phyloP scores from a whole-genome alignment of 2,329 filamentous ascomycete genomes.

The Penicillium sp. region DNA sequence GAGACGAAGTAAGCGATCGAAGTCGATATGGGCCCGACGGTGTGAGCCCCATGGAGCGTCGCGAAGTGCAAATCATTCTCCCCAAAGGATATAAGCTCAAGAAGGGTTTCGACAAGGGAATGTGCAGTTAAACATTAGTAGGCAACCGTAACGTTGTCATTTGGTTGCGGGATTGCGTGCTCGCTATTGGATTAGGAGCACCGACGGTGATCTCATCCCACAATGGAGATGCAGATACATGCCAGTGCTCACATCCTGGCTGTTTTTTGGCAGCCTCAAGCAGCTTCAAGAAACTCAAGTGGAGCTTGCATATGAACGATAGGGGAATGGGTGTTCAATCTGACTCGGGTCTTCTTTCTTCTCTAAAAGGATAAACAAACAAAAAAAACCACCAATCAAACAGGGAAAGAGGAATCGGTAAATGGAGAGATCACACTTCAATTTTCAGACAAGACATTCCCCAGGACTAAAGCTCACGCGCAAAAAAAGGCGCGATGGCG shows the following conservation, averaged over 20 bases:
- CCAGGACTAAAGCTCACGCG: constrained; percentile 5
- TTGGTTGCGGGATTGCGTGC: constrained; percentile 39
- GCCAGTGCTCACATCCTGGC: neutral
- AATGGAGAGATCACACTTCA: constrained; percentile 1
- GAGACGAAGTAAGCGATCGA: constrained; percentile 26
- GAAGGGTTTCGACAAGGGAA: constrained; percentile 12
- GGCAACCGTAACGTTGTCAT: constrained; percentile 32
- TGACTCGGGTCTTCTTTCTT: neutral
- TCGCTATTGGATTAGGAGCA: constrained; percentile 22
- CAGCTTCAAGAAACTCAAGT: constrained; percentile 4
- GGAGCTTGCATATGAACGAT: neutral
- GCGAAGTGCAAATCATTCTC: constrained; percentile 22
- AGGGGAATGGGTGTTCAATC: neutral
- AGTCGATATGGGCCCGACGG: constrained; percentile 5
- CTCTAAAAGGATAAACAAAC: neutral
- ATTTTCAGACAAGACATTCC: constrained; percentile 5
- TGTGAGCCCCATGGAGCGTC: constrained; percentile 15
- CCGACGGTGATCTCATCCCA: constrained; percentile 21
- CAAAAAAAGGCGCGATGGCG: constrained; percentile 30
- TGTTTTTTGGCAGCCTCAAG: neutral
- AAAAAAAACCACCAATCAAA: neutral
- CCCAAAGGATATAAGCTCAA: constrained; percentile 12
- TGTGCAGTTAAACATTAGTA: constrained; percentile 16
- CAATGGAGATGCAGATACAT: constrained; percentile 2
- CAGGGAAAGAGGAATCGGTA: no score